Conservation (phyloP, 2,329 filamentous ascomycete species). For the Ceratocystis cacaofunesta region DNA sequence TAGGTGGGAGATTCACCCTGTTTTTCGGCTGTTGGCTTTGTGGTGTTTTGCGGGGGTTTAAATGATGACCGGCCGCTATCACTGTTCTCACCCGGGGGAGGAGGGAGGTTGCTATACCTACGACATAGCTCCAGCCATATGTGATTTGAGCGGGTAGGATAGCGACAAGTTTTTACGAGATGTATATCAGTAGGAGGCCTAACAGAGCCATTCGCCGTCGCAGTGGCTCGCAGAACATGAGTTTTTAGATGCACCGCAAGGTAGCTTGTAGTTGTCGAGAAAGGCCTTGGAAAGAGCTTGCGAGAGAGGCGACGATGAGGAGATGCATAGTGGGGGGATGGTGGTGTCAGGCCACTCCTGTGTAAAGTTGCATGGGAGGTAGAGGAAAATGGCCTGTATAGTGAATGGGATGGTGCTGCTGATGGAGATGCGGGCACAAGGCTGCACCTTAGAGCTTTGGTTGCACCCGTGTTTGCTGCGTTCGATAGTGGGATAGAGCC, state of each 20-base stretch:
- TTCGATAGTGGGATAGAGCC: not conserved
- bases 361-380: not conserved
- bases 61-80: not conserved
- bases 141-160: not conserved
- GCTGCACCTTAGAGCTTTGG: not conserved
- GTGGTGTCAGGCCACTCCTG: not conserved
- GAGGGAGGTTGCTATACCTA: not conserved
- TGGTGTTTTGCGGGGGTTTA: not conserved
- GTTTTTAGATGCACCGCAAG: not conserved
- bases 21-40: not conserved
- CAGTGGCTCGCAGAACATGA: not conserved
- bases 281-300: not conserved
- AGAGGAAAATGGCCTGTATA: not conserved
- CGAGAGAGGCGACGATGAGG: not conserved
- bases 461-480: not conserved
- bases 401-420: not conserved
- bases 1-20: not conserved
- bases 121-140: not conserved
- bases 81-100: not conserved
- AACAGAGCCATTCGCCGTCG: not conserved
- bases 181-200: no score
- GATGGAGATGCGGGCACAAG: not conserved
- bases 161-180: not conserved
- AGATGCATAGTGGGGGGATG: constrained; percentile 5
- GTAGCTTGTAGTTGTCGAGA: not conserved